Percentiles rank a stretch among this genome's conserved stretches.
These are phyloP conservation scores for Boletus sensibilis DNA, from an alignment of 768 basidiomycete genomes.

Conservation along the genomic window DNA sequence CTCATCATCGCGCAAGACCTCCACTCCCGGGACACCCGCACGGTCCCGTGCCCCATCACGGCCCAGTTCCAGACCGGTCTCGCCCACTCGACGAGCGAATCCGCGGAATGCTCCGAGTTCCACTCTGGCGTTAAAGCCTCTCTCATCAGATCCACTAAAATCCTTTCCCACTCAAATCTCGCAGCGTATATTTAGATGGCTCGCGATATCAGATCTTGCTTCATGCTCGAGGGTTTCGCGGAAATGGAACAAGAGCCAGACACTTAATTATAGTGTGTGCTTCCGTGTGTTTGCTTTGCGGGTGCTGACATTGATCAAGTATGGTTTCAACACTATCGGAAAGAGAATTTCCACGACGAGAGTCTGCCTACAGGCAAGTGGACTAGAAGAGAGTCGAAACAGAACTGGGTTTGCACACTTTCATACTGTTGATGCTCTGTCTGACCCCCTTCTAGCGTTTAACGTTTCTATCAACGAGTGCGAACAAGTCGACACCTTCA, in stretches of 20 bases:
- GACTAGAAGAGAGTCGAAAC: conserved; percentile 92
- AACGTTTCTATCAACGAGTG: conserved; percentile 41
- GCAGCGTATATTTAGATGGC: conserved; percentile 68
- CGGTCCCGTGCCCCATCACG: conserved; percentile 56
- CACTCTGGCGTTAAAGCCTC: conserved; percentile 19
- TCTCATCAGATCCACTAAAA: conserved; percentile 57
- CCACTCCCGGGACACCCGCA: conserved; percentile 64
- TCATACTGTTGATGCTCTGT: conserved; percentile 7
- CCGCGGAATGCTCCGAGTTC: conserved; percentile 29
- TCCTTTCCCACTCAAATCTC: conserved; percentile 78
- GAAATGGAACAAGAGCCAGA: conserved; percentile 88
- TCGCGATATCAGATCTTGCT: conserved; percentile 66
- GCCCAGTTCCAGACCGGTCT: conserved; percentile 46
- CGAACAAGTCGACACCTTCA: conserved; percentile 42
- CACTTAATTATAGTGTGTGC: conserved; percentile 79
- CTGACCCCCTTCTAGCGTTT: conserved; percentile 45
- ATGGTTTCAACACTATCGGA: conserved; percentile 92
- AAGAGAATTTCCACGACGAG: conserved; percentile 82
- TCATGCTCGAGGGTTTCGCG: conserved; percentile 77
- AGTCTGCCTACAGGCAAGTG: conserved; percentile 81
- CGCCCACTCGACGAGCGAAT: conserved; percentile 29
- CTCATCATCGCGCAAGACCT: conserved; percentile 45
- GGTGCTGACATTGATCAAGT: conserved; percentile 46
- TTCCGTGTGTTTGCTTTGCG: not conserved
- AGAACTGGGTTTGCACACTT: conserved; percentile 65